Percentiles rank a stretch among this genome's conserved stretches.
These are phyloP conservation scores for Fusarium luffae DNA, from an alignment of 2,329 filamentous ascomycete species.

Conservation along the genomic window DNA sequence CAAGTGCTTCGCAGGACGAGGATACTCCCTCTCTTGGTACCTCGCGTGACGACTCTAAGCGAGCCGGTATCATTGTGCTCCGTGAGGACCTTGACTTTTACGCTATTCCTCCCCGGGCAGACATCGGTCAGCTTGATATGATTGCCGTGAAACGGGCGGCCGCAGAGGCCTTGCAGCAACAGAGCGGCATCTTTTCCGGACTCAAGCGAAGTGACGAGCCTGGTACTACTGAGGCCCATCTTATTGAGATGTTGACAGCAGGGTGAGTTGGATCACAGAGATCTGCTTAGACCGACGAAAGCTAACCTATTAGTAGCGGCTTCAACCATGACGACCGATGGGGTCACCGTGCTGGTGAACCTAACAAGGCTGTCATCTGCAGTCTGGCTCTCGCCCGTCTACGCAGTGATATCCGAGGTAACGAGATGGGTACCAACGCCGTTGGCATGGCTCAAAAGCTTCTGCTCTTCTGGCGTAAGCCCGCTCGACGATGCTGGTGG, in stretches of 20 bases:
- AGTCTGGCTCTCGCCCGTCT: slow-evolving; percentile 92
- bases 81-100: slow-evolving; percentile 98
- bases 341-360: slow-evolving; percentile 97
- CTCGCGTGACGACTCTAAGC: slow-evolving; percentile 80
- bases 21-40: slow-evolving; percentile 75
- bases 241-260: slow-evolving; percentile 99
- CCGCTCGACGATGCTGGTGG: slow-evolving; percentile 97
- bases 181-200: slow-evolving; percentile 96
- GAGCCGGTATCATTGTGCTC: slow-evolving; percentile 96
- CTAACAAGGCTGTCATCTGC: slow-evolving; percentile 98
- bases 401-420: slow-evolving; percentile 89
- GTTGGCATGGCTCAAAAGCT: slow-evolving; percentile 99
- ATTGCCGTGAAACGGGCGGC: slow-evolving; percentile 95
- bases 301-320: slow-evolving; percentile 68
- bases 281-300: not conserved
- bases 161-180: slow-evolving; percentile 83
- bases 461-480: slow-evolving; percentile 97
- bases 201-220: slow-evolving; percentile 94
- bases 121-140: slow-evolving; percentile 91
- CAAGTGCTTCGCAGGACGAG: slow-evolving; percentile 71
- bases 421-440: slow-evolving; percentile 77
- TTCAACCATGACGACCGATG: slow-evolving; percentile 96
- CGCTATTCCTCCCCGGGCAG: slow-evolving; percentile 85
- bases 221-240: slow-evolving; percentile 95
- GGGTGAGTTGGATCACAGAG: slow-evolving; percentile 71